Evolutionary conservation across 257 asterid genomes (phyloP).

Genomic region (Salvia splendens): DNA sequence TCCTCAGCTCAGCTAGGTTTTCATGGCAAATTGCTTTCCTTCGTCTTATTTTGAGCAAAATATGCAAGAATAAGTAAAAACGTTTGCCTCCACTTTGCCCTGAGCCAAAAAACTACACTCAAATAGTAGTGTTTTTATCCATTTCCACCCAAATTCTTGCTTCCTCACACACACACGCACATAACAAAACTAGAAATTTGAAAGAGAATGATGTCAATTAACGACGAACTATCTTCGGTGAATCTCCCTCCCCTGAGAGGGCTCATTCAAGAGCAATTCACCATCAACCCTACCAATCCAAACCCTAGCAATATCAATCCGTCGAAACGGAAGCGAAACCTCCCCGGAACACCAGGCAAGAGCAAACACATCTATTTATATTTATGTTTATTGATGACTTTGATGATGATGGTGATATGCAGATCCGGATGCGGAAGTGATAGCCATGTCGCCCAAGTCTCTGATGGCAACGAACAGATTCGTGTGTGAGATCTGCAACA

Average conservation of each 20-base stretch:
- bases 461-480: slow-evolving; percentile 73
- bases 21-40: slow-evolving; percentile 26
- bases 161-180: slow-evolving; percentile 24
- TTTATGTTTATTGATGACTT: too few species aligned
- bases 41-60: slow-evolving; percentile 27
- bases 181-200: not conserved
- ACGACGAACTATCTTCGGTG: slow-evolving; percentile 42
- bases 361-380: slow-evolving; percentile 13
- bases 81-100: slow-evolving; percentile 41
- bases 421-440: slow-evolving; percentile 93
- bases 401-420: not conserved
- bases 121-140: slow-evolving; percentile 39
- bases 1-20: slow-evolving; percentile 35
- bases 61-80: slow-evolving; percentile 31
- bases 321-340: slow-evolving; percentile 63
- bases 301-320: slow-evolving; percentile 50
- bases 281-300: slow-evolving; percentile 28
- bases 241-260: slow-evolving; percentile 20
- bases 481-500: slow-evolving; percentile 82
- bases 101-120: slow-evolving; percentile 25
- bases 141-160: slow-evolving; percentile 38
- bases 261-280: slow-evolving; percentile 54
- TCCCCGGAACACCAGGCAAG: slow-evolving; percentile 71
- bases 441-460: slow-evolving; percentile 69
- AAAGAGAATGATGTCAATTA: slow-evolving; percentile 47